Evolutionary conservation across 192 early-diverging fungal genomes (phyloP), one percentile per base, ranked within the genome.

Genomic region (Coemansia sp.): DNA sequence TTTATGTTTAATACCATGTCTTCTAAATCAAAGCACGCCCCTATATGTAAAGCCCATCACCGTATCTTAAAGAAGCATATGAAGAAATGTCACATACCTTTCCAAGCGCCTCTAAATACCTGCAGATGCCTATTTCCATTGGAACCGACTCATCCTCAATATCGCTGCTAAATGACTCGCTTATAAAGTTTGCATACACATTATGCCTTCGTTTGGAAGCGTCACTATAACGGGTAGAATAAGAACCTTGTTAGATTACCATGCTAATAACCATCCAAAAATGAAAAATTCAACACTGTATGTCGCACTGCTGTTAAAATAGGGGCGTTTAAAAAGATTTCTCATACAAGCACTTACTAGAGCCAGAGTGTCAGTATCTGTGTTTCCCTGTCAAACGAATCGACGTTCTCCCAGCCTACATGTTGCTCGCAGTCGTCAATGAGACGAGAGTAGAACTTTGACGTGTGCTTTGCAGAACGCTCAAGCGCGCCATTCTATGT

Each of bases 361-460:
- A 70, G 23, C n/a, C 21, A 45, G 2, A 70, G 21, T 15, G 56
- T 43, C 74, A 76, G 49, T 3, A 52, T 62, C 53, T 81, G 69
- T 16, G 58, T 44, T 16, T 68, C 65, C 23, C 66, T 56, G 43
- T 81, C 70, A 63, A 72, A 81, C 19, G 70, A 57, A 26, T 64
- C 64, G 26, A 76, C 64, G 16, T 56, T 62, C 40, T 64, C 65
- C 73, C 73, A 81, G 50, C 68, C 79, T 7, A 70, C 59, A 23
- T 39, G 19, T 16, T 63, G 43, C 18, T 81, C 74, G 45, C 79
- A 81, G 18, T 81, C 73, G 2, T 63, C 23, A 37, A 81, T 53
- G 18, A 81, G 59, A 23, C 72, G 73, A 4, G 42, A 23, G 44
- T 81, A 81, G 42, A 69, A 81, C 43, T 40, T 62, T 0, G 78